Conservation (phyloP, 2,329 filamentous ascomycete genomes). For the Curvularia hawaiiensis region DNA sequence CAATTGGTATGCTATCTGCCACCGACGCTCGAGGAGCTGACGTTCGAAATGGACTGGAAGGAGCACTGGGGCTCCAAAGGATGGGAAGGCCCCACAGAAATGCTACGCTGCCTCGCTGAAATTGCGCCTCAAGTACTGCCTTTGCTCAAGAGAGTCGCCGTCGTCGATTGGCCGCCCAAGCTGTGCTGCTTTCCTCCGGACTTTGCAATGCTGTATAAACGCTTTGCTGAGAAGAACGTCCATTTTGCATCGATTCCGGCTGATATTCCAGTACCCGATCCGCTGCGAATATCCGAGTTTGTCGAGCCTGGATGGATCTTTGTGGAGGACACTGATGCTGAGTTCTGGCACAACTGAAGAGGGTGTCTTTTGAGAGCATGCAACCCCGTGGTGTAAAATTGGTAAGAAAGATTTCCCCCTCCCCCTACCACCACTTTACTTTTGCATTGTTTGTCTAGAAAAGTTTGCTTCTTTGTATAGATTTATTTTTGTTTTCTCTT, state of each 20-base stretch:
- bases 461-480: background rate
- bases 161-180: slow-evolving; percentile 12
- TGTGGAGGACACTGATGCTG: slow-evolving; percentile 5
- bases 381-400: background rate
- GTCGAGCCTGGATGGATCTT: slow-evolving; percentile 13
- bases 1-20: slow-evolving; percentile 5
- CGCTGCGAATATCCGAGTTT: slow-evolving; percentile 8
- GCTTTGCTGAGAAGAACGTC: slow-evolving; percentile 6
- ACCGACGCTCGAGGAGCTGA: slow-evolving; percentile 9
- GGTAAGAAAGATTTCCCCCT: background rate
- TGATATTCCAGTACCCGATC: slow-evolving; percentile 5
- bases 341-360: background rate
- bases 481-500: background rate
- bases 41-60: slow-evolving; percentile 13
- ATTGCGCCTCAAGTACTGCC: slow-evolving; percentile 4
- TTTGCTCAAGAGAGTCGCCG: slow-evolving; percentile 6
- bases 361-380: background rate
- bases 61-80: slow-evolving; percentile 13
- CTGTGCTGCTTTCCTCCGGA: slow-evolving; percentile 10
- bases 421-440: background rate
- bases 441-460: background rate
- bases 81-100: slow-evolving; percentile 14
- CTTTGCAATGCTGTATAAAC: slow-evolving; percentile 6
- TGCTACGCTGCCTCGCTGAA: slow-evolving; percentile 5
- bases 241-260: slow-evolving; percentile 10